Base-by-base conservation (phyloP, 2,329 filamentous ascomycete genomes). In the Zymoseptoria passerinii region DNA sequence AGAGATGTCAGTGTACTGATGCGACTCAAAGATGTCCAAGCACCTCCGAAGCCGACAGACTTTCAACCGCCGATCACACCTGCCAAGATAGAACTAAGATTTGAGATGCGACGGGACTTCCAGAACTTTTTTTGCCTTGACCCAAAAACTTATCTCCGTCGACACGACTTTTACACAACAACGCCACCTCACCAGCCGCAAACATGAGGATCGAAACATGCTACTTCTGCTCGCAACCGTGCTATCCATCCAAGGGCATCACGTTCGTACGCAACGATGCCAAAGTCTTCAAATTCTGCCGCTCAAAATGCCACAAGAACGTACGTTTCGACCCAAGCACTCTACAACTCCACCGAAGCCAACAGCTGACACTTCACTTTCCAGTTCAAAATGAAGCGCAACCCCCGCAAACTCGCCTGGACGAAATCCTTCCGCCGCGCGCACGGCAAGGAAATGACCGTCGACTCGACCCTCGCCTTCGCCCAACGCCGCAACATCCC, bases 331-430 rank as follows among this genome's bases (percentile, higher is more conserved):
- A 28, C 29, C 54, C 19, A 53, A 13, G 9, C 13, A 8, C 1
- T 20, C 10, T 28, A 1, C 48, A 23, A 27, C 5, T 29, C 35
- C 23, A 18, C 35, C 9, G 23, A 53, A n/a, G n/a, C n/a, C 16
- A 28, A 29, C 20, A 20, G 10, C 63, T 62, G 48, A 66, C 61
- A 16, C 27, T n/a, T 18, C 8, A 16, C 28, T 19, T n/a, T 50
- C 53, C 65, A 85, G 81, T 95, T 95, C 84, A 94, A 95, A 78
- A 95, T 95, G 90, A 96, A 96, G 88, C 87, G 94, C 66, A 96
- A 97, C 78, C 92, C 92, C 40, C 86, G 92, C 74, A 96, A 96
- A 66, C 84, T 97, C 68, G 94, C 91, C 77, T 96, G 92, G 94
- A 96, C 92, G 63, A 96, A 96, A 81, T 86, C 90, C 55, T 92